phyloP scores from a whole-genome alignment of 179 eudicot genomes.

The Sideroxylon spinosum region DNA sequence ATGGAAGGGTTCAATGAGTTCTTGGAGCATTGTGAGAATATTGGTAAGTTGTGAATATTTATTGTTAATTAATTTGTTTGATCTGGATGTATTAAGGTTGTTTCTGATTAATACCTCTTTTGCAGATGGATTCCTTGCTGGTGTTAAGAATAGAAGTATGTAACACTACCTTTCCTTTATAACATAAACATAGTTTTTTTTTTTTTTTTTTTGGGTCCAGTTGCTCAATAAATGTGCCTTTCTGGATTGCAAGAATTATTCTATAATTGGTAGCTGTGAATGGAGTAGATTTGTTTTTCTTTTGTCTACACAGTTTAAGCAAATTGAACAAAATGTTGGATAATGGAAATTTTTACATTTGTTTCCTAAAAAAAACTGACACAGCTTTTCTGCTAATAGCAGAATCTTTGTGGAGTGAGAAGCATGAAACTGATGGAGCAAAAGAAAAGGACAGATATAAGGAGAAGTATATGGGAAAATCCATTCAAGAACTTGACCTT shows the following conservation, averaged over 20 bases:
- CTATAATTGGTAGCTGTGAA: not conserved
- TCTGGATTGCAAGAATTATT: not conserved
- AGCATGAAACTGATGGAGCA: constrained; percentile 56
- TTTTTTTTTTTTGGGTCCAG: no score
- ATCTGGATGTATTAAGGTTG: constrained; percentile 2
- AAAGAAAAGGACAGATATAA: constrained; percentile 65
- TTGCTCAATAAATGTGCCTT: not conserved
- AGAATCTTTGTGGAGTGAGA: constrained; percentile 69
- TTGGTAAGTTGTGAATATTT: constrained; percentile 37
- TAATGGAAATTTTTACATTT: no score
- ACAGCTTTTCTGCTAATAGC: constrained; percentile 22
- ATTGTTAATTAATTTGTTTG: constrained; percentile 13
- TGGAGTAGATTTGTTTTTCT: not conserved
- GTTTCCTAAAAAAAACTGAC: constrained; percentile 9
- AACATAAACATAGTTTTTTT: not conserved
- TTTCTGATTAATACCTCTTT: constrained; percentile 20
- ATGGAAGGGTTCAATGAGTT: constrained; percentile 86
- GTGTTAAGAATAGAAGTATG: constrained; percentile 84
- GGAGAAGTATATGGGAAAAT: constrained; percentile 71
- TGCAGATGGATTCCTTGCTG: constrained; percentile 91
- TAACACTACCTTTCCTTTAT: not conserved
- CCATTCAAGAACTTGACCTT: constrained; percentile 95
- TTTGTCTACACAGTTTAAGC: not conserved
- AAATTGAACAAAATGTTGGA: not conserved
- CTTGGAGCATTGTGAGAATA: constrained; percentile 75